These are phyloP conservation scores for Malania oleifera DNA, from an alignment of 164 flowering plant genomes.

Conservation along the genomic window DNA sequence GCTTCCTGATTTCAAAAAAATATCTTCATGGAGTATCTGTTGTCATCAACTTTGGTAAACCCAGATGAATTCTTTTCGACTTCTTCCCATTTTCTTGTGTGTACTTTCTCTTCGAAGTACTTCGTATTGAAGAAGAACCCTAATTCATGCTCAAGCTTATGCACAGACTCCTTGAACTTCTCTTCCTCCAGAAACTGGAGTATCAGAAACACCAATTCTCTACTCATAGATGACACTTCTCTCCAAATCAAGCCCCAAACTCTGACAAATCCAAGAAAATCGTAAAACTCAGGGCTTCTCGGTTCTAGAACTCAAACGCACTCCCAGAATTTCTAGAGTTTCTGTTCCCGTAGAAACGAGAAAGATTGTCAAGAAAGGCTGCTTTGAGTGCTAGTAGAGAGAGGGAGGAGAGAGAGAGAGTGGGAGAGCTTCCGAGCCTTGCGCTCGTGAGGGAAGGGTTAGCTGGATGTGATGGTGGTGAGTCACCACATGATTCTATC, in stretches of 20 bases:
- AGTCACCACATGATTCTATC: not conserved
- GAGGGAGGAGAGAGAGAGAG: conserved; percentile 8
- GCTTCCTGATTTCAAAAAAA: conserved; percentile 86
- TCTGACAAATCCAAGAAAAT: no score
- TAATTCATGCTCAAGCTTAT: conserved; percentile 81
- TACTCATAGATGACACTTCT: conserved; percentile 76
- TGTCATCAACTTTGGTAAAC: conserved; percentile 81
- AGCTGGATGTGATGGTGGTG: no score
- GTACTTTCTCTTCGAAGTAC: conserved; percentile 79
- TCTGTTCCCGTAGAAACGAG: not conserved
- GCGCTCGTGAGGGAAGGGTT: no score
- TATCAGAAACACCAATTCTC: conserved; percentile 90
- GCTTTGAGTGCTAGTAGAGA: conserved; percentile 5
- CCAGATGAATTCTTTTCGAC: conserved; percentile 82
- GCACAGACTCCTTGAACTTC: conserved; percentile 88
- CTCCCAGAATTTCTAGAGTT: conserved; percentile 33
- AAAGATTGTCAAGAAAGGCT: conserved; percentile 19
- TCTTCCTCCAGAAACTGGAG: conserved; percentile 89
- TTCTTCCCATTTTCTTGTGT: conserved; percentile 89
- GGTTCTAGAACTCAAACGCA: conserved; percentile 1
- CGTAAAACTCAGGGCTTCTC: not conserved
- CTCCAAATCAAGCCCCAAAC: no score
- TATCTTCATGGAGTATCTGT: conserved; percentile 82
- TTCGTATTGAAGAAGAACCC: conserved; percentile 84
- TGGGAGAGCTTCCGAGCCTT: no score